phyloP scores from a whole-genome alignment of 805 yeast species.

The Zygoascus biomembranicola region DNA sequence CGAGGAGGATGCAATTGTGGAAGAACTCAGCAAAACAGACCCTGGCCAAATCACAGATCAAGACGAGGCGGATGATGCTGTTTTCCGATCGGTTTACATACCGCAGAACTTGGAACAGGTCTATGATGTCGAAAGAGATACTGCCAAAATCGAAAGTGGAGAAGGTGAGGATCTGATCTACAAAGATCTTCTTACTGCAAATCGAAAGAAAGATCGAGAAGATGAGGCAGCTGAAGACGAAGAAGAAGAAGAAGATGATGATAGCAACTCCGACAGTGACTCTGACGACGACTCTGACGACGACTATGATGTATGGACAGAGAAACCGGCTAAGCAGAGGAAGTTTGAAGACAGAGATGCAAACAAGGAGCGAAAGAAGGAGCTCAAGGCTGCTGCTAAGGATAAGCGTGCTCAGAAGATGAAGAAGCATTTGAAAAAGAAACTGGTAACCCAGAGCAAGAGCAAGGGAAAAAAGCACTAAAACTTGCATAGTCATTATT shows the following conservation, averaged over 20 bases:
- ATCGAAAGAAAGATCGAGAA: slow-evolving; percentile 19
- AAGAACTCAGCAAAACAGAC: slow-evolving; percentile 24
- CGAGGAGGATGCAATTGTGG: slow-evolving; percentile 21
- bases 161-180: slow-evolving; percentile 68
- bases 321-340: slow-evolving; percentile 52
- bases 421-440: slow-evolving; percentile 77
- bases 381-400: slow-evolving; percentile 65
- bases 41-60: slow-evolving; percentile 25
- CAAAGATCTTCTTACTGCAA: slow-evolving; percentile 22
- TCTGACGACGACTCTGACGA: slow-evolving; percentile 19
- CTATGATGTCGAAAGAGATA: slow-evolving; percentile 61
- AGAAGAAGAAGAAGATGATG: slow-evolving; percentile 29
- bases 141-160: slow-evolving; percentile 64
- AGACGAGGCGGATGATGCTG: slow-evolving; percentile 69
- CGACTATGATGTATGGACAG: slow-evolving; percentile 39
- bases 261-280: slow-evolving; percentile 28
- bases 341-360: slow-evolving; percentile 70
- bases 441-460: slow-evolving; percentile 50
- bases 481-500: too few relatives aligned
- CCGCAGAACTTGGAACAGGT: slow-evolving; percentile 52
- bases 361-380: slow-evolving; percentile 66
- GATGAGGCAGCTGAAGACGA: slow-evolving; percentile 23
- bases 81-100: slow-evolving; percentile 78
- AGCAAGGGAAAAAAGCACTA: neutral
- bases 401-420: slow-evolving; percentile 76